Conservation (phyloP, 352 stramenopile species). For the Saprolegnia parasitica region DNA sequence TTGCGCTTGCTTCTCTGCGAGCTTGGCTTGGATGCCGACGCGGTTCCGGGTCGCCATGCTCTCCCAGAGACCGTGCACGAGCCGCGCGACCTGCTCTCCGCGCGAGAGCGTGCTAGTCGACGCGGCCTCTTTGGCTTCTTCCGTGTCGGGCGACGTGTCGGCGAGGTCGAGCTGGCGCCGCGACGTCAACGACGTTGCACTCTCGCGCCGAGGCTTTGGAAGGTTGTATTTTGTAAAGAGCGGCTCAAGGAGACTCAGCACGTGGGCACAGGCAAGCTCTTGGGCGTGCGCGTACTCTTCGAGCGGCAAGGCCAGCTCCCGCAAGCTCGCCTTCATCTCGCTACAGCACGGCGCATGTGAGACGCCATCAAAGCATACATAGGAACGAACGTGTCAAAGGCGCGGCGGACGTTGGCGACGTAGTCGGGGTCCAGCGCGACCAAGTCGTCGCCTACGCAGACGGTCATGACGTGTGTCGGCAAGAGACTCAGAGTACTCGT, state of each 20-base stretch:
- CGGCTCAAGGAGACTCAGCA: constrained; percentile 70
- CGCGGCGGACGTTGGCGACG: constrained; percentile 54
- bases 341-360: constrained; percentile 32
- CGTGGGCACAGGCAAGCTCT: constrained; percentile 62
- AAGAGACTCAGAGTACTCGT: not conserved
- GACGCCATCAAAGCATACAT: not conserved
- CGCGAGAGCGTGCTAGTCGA: constrained; percentile 20
- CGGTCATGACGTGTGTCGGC: not conserved
- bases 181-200: too few species aligned
- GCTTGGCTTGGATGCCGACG: constrained; percentile 53
- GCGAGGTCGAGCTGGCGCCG: not conserved
- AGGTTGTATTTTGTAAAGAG: constrained; percentile 62
- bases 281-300: constrained; percentile 81
- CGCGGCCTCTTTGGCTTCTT: not conserved
- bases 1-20: constrained; percentile 76
- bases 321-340: constrained; percentile 83
- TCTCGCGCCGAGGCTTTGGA: not conserved
- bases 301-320: constrained; percentile 72
- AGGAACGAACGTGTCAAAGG: constrained; percentile 41
- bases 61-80: constrained; percentile 66
- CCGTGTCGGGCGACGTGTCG: not conserved
- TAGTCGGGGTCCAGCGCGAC: constrained; percentile 70
- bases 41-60: constrained; percentile 53
- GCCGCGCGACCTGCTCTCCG: constrained; percentile 60
- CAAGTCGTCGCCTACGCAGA: constrained; percentile 4